phyloP scores from a whole-genome alignment of 768 basidiomycete genomes.

The Leucogyrophana mollusca region DNA sequence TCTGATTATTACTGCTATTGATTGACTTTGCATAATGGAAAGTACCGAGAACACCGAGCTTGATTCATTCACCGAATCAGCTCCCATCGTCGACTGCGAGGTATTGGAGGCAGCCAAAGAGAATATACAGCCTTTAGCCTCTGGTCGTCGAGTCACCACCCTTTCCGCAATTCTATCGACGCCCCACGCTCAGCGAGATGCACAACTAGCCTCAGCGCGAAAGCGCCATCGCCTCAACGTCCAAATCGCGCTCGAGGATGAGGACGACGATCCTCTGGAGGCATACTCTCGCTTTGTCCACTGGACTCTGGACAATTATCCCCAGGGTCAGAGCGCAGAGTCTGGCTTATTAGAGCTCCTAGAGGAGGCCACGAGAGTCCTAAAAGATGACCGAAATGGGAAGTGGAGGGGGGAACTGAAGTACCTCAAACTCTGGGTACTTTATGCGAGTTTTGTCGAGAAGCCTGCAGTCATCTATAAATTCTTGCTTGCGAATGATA shows the following conservation, averaged over 20 bases:
- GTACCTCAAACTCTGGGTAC: conserved; percentile 92
- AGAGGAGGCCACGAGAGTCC: conserved; percentile 85
- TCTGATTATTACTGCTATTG: too few relatives aligned
- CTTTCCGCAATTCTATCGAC: conserved; percentile 73
- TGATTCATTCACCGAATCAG: conserved; percentile 40
- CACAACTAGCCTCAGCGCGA: conserved; percentile 62
- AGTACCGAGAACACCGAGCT: conserved; percentile 29
- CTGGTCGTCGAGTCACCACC: conserved; percentile 77
- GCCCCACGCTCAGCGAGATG: conserved; percentile 74
- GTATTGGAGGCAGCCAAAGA: conserved; percentile 83
- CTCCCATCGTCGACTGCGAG: conserved; percentile 73
- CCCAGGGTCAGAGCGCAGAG: conserved; percentile 86
- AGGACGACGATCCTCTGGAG: conserved; percentile 82
- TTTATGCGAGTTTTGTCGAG: conserved; percentile 92
- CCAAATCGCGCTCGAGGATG: conserved; percentile 64
- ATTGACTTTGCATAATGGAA: conserved; percentile 15
- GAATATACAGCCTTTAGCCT: conserved; percentile 80
- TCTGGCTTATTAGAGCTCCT: conserved; percentile 90
- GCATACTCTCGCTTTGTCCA: conserved; percentile 83
- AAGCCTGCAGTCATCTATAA: conserved; percentile 84
- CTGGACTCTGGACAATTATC: conserved; percentile 94
- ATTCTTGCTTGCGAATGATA: conserved; percentile 88
- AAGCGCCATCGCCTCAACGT: conserved; percentile 71
- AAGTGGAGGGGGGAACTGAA: conserved; percentile 77
- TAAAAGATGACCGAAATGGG: conserved; percentile 74